A percentile compares a stretch with the other conserved stretches of the same genome.
Evolutionary conservation across 768 basidiomycete species (phyloP).

Genomic region (Kwoniella heveanensis): DNA sequence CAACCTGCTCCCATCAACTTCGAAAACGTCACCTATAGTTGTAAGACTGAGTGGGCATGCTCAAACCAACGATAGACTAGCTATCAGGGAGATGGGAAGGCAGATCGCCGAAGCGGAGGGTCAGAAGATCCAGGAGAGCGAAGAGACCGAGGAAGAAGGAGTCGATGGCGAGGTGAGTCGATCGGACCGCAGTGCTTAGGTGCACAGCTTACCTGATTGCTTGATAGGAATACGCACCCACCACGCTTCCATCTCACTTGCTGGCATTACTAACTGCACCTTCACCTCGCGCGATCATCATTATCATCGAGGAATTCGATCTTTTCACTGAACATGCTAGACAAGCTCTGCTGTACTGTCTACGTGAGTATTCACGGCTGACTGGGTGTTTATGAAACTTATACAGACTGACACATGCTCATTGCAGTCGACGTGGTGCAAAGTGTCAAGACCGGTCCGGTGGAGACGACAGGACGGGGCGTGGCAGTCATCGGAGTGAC

Average conservation of each 20-base stretch:
- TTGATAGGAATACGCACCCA: slow-evolving; percentile 52
- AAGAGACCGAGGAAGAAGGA: slow-evolving; percentile 56
- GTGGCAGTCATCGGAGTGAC: slow-evolving; percentile 85
- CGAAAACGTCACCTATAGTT: slow-evolving; percentile 63
- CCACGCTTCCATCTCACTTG: slow-evolving; percentile 67
- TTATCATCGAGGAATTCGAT: slow-evolving; percentile 90
- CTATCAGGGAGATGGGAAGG: slow-evolving; percentile 86
- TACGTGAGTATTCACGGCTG: slow-evolving; percentile 60
- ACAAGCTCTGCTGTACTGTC: slow-evolving; percentile 89
- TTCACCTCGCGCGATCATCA: slow-evolving; percentile 72
- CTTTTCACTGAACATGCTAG: slow-evolving; percentile 88
- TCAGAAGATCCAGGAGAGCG: slow-evolving; percentile 57
- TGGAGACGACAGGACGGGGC: slow-evolving; percentile 63
- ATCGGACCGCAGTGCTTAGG: background rate
- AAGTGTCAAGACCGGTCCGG: slow-evolving; percentile 62
- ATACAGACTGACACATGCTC: background rate
- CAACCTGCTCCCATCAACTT: slow-evolving; percentile 38
- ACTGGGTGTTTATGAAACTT: too few relatives aligned
- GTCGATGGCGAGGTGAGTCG: slow-evolving; percentile 45
- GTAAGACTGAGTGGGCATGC: slow-evolving; percentile 82
- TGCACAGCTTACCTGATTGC: slow-evolving; percentile 18
- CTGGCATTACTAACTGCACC: slow-evolving; percentile 55
- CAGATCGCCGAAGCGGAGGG: slow-evolving; percentile 67
- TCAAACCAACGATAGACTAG: slow-evolving; percentile 81
- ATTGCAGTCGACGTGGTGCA: slow-evolving; percentile 79